phyloP scores from a whole-genome alignment of 331 rosid species.

The Spiraea crenata region DNA sequence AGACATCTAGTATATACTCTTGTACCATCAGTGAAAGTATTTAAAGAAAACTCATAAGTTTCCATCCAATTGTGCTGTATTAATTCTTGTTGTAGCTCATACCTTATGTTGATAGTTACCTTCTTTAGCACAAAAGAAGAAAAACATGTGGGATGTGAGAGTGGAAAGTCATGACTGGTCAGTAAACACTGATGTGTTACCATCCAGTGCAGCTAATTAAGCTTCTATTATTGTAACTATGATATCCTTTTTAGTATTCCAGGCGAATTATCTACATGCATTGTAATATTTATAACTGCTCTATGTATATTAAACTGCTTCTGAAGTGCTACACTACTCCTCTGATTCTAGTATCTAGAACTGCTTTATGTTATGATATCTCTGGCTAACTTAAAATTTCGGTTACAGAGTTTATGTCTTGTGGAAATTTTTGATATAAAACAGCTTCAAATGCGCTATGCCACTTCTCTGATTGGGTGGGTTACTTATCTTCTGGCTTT shows the following conservation, averaged over 20 bases:
- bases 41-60: neutral
- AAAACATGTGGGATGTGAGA: neutral
- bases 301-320: conserved; percentile 7
- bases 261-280: neutral
- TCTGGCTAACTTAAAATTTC: too few relatives aligned
- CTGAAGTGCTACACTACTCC: conserved; percentile 85
- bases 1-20: neutral
- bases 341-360: conserved; percentile 81
- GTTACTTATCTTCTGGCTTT: conserved; percentile 28
- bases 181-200: neutral
- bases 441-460: too few relatives aligned
- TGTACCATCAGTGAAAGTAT: neutral
- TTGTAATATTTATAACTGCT: neutral
- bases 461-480: conserved; percentile 86
- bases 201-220: neutral
- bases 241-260: neutral
- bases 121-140: neutral
- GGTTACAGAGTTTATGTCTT: too few relatives aligned
- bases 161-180: neutral
- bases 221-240: neutral
- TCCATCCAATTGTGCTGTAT: neutral
- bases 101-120: neutral
- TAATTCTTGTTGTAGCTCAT: neutral
- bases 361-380: conserved; percentile 94
- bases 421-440: too few relatives aligned